These are phyloP conservation scores for Lichina pygmaea DNA, from an alignment of 495 filamentous ascomycete genomes.

Conservation along the genomic window DNA sequence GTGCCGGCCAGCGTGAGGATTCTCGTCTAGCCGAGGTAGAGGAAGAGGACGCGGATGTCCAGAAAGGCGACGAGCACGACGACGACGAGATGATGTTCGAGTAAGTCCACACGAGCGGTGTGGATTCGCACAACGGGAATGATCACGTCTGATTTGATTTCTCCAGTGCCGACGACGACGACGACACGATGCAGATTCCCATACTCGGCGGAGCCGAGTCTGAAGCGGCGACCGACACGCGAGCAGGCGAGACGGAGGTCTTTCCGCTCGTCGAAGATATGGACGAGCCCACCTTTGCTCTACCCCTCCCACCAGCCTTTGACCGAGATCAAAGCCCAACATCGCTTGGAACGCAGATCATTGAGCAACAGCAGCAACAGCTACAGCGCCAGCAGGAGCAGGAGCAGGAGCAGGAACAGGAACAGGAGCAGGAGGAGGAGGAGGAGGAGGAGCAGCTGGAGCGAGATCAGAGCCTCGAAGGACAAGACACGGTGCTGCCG, in stretches of 20 bases:
- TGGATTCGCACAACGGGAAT: no score
- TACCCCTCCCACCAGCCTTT: slow-evolving; percentile 5
- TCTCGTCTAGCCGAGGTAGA: background rate
- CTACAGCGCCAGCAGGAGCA: background rate
- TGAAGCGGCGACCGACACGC: background rate
- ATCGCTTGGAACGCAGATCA: no score
- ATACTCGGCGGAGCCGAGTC: no score
- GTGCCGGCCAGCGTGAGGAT: background rate
- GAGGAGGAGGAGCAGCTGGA: background rate
- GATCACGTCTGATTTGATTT: background rate
- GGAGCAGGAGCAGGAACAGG: background rate
- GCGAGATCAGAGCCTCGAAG: background rate
- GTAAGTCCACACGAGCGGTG: background rate
- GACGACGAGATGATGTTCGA: background rate
- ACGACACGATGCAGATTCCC: no score
- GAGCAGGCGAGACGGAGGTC: slow-evolving; percentile 2
- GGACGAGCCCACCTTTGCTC: slow-evolving; percentile 8
- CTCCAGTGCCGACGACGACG: background rate
- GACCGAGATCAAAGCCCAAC: no score
- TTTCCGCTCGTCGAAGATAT: slow-evolving; percentile 3
- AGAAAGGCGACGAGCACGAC: background rate
- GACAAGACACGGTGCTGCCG: slow-evolving; percentile 3
- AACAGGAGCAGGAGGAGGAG: background rate
- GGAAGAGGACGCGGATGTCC: background rate
- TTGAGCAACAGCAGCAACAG: background rate